These are phyloP conservation scores for Stropharia rugosoannulata DNA, from an alignment of 768 basidiomycete species.

Conservation along the genomic window DNA sequence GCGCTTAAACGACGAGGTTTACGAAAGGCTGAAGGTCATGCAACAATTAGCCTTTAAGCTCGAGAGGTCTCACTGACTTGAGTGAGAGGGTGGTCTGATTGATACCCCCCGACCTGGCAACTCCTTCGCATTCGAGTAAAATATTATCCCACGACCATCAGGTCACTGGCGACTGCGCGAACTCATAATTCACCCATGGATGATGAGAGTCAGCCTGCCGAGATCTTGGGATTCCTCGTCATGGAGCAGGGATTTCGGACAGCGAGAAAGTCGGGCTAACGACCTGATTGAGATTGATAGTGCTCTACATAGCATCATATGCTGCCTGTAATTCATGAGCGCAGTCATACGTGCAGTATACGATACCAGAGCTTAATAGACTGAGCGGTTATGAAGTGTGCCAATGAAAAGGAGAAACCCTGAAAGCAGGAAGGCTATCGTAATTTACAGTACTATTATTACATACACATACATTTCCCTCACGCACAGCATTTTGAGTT, in stretches of 20 bases:
- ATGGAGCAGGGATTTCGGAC: constrained; percentile 52
- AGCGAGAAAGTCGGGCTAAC: constrained; percentile 60
- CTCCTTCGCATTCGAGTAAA: constrained; percentile 37
- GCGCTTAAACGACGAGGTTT: too few species aligned
- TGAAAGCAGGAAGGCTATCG: not conserved
- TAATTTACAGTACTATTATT: constrained; percentile 6
- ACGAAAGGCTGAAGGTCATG: too few species aligned
- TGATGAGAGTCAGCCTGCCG: constrained; percentile 35
- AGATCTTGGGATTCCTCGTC: constrained; percentile 45
- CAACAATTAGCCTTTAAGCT: too few species aligned
- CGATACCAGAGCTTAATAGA: too few species aligned
- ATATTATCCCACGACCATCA: constrained; percentile 55
- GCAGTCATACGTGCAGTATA: too few species aligned
- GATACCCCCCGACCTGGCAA: constrained; percentile 20
- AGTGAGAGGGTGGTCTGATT: not conserved
- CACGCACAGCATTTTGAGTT: not conserved
- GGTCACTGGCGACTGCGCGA: constrained; percentile 37
- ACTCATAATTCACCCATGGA: constrained; percentile 22
- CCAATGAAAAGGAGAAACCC: constrained; percentile 7
- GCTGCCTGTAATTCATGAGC: too few species aligned
- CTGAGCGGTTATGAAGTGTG: too few species aligned
- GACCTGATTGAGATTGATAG: constrained; percentile 44
- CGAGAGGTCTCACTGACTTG: too few species aligned
- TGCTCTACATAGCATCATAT: too few species aligned
- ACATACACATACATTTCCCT: not conserved